Evolutionary conservation across 1,139 yeast genomes (phyloP).

Genomic region (Saccharomyces hybrid): DNA sequence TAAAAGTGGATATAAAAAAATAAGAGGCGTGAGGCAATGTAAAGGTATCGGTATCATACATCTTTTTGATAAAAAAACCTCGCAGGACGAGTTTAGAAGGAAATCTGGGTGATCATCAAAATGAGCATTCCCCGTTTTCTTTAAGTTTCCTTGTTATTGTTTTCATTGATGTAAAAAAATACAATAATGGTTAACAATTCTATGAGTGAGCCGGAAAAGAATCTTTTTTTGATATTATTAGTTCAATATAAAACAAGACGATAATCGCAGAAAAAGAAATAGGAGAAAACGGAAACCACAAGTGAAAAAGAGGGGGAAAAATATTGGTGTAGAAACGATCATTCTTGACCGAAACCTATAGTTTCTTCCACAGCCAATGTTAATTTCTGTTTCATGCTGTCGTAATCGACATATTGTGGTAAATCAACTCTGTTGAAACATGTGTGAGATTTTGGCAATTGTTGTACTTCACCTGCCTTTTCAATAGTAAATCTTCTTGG

Average conservation of each 20-base stretch:
- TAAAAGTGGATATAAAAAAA: neutral
- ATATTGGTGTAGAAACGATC: slow-evolving; percentile 12
- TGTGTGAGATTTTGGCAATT: slow-evolving; percentile 93
- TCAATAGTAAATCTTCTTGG: slow-evolving; percentile 98
- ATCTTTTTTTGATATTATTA: neutral
- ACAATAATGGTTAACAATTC: neutral
- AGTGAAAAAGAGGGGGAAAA: neutral
- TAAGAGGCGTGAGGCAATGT: neutral
- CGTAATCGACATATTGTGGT: slow-evolving; percentile 74
- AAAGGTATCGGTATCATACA: neutral
- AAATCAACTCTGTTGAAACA: slow-evolving; percentile 91
- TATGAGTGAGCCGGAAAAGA: neutral
- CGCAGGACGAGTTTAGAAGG: neutral
- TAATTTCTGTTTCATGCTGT: slow-evolving; percentile 69
- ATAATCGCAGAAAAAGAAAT: neutral
- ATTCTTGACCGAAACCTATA: slow-evolving; percentile 95
- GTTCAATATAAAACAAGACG: neutral
- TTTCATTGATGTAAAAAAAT: neutral
- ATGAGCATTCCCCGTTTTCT: neutral
- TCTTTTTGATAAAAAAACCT: neutral
- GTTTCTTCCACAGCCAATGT: slow-evolving; percentile 90
- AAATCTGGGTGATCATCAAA: neutral
- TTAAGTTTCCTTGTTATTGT: neutral
- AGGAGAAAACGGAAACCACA: neutral
- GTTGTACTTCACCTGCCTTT: slow-evolving; percentile 90